Evolutionary conservation across 257 asterid species (phyloP), one percentile per base, ranked within the genome.

Genomic region (Lantana camara): DNA sequence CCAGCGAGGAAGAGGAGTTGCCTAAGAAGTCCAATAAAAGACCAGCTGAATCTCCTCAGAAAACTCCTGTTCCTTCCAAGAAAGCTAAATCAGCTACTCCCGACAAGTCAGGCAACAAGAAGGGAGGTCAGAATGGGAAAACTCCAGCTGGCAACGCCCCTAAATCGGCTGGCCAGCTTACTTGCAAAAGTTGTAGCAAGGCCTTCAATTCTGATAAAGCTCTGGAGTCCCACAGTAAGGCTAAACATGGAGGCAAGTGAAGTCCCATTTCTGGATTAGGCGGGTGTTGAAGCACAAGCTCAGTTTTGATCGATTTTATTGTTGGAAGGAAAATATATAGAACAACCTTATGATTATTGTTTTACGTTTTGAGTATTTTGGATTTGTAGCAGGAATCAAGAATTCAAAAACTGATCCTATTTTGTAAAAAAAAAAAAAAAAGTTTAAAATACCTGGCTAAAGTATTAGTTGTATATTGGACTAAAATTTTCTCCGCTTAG

Each of bases 21-120:
- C 79, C 79, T 3, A 79, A 74, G 59, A 63, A 54, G n/a, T 23
- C 72, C 23, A 86, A 79, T 83, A 88, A 88, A 63, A 80, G 90
- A 47, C 72, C 78, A 21, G 74, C 86, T 57, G 69, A 60, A 58
- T 3, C 82, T 63, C 75, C 63, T 1, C 60, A 65, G 51, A 65
- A 38, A 50, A 32, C 73, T 22, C 75, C 76, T 13, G 66, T 48
- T 49, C 48, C 74, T 10, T 60, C 74, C 45, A 88, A 88, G 82
- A 88, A 85, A 65, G 77, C 83, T 20, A 88, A 83, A 63, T 0
- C 72, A 16, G 53, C 78, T 50, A 59, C 85, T 16, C 82, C 87
- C 4, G 74, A 77, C 5, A 82, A 83, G 52, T 6, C 79, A 72
- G 94, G 81, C 48, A 79, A 72, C 55, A 75, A 72, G 52, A 73